A percentile compares a stretch with the other conserved stretches of the same genome.
These are phyloP conservation scores for Ogataea sp. DNA, from an alignment of 805 yeast species.

Conservation along the genomic window DNA sequence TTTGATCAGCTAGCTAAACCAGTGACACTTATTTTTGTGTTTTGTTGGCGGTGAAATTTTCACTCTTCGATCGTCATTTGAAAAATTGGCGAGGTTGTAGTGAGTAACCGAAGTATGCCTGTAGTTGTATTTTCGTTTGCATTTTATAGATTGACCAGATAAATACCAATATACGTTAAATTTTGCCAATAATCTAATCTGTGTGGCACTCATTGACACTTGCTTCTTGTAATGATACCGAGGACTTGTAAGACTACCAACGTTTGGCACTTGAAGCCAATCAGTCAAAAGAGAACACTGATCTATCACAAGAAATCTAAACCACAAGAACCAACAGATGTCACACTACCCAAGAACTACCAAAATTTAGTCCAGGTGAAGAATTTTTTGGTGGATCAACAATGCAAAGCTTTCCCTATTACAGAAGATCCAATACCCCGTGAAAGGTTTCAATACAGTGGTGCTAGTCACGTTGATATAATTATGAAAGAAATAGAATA, in stretches of 20 bases:
- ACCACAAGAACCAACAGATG: neutral
- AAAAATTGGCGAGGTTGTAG: too few relatives aligned
- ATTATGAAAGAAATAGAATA: too few relatives aligned
- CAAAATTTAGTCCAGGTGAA: neutral
- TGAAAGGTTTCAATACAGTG: too few relatives aligned
- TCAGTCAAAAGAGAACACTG: neutral
- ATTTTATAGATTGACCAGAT: neutral
- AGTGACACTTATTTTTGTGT: neutral
- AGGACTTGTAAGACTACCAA: neutral
- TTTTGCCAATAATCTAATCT: too few relatives aligned
- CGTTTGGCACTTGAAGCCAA: too few relatives aligned
- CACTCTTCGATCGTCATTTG: too few relatives aligned
- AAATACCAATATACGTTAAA: too few relatives aligned
- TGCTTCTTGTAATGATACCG: neutral
- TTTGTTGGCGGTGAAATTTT: neutral
- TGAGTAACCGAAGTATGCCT: neutral
- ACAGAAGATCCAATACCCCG: too few relatives aligned
- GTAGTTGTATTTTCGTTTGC: too few relatives aligned
- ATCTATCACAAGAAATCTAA: neutral
- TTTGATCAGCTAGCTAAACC: too few relatives aligned
- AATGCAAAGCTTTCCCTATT: neutral
- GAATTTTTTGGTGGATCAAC: neutral
- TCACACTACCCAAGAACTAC: neutral
- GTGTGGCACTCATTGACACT: too few relatives aligned
- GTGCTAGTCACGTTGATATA: too few relatives aligned